Percentiles rank a stretch among this genome's conserved stretches.
These are phyloP conservation scores for Crotalaria pallida DNA, from an alignment of 306 rosid genomes.

Conservation along the genomic window DNA sequence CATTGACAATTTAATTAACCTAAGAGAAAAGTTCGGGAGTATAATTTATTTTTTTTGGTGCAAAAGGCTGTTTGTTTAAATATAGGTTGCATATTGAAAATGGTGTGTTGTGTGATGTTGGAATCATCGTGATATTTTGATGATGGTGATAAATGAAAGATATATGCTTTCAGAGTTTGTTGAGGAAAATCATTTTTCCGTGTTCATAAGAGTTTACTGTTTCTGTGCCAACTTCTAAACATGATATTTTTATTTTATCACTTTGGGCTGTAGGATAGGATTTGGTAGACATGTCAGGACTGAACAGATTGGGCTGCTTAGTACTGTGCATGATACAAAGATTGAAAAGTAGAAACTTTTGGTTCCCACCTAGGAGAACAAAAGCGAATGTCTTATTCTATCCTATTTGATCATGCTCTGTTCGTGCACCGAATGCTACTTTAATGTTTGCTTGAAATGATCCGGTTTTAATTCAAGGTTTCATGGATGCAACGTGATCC, in stretches of 20 bases:
- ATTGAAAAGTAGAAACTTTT: too few species aligned
- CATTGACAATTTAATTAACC: too few species aligned
- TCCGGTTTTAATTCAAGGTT: background rate
- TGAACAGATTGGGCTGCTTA: too few species aligned
- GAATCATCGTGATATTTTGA: conserved; percentile 17
- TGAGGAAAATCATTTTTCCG: background rate
- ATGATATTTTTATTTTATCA: conserved; percentile 12
- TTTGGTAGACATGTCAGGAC: too few species aligned
- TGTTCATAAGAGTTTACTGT: conserved; percentile 12
- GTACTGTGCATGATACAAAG: too few species aligned
- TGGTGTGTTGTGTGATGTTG: conserved; percentile 17
- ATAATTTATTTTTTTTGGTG: background rate
- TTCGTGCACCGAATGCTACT: background rate
- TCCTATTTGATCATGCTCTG: too few species aligned
- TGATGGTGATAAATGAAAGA: conserved; percentile 21
- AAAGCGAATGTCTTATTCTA: too few species aligned
- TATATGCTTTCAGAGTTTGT: conserved; percentile 18
- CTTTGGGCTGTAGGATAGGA: conserved; percentile 1
- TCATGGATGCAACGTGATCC: background rate
- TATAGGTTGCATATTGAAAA: background rate
- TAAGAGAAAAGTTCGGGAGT: too few species aligned
- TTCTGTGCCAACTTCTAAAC: conserved; percentile 20
- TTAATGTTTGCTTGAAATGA: background rate
- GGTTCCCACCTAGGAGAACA: too few species aligned
- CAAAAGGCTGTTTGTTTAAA: conserved; percentile 22